A percentile compares a stretch with the other conserved stretches of the same genome.
These are phyloP conservation scores for Trypethelium eluteriae DNA, from an alignment of 495 filamentous ascomycete species.

Conservation along the genomic window DNA sequence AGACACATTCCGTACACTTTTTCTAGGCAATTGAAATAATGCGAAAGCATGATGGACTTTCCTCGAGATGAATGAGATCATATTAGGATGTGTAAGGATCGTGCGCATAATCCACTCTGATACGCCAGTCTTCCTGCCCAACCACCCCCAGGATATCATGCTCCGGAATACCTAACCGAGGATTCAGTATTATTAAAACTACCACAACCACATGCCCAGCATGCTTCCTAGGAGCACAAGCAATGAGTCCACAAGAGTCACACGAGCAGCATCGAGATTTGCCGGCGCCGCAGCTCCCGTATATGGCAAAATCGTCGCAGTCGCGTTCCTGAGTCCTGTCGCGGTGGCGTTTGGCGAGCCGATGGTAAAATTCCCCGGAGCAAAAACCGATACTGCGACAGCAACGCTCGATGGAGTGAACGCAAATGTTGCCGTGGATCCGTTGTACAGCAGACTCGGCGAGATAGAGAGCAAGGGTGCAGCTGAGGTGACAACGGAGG, in stretches of 20 bases:
- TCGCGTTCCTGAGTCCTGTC: background rate
- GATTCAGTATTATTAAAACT: background rate
- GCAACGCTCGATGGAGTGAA: background rate
- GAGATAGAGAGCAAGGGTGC: background rate
- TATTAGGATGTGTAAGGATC: too few species aligned
- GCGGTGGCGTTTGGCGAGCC: background rate
- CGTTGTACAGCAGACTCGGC: conserved; percentile 1
- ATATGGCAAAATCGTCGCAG: conserved; percentile 4
- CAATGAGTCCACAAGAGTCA: background rate
- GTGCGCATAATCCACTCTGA: too few species aligned
- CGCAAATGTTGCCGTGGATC: background rate
- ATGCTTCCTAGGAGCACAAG: conserved; percentile 2
- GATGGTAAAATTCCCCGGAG: background rate
- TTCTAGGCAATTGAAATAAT: too few species aligned
- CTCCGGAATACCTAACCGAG: background rate
- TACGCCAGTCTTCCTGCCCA: too few species aligned
- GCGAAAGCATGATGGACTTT: too few species aligned
- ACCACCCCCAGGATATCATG: background rate
- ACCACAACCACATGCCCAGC: conserved; percentile 11
- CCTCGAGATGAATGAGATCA: too few species aligned
- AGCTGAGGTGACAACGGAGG: background rate
- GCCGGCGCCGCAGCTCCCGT: background rate
- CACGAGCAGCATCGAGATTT: background rate
- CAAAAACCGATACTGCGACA: background rate
- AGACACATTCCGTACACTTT: too few species aligned